A percentile compares a stretch with the other conserved stretches of the same genome.
phyloP scores from a whole-genome alignment of 805 yeast species.

The Kregervanrija pseudodelftensis region DNA sequence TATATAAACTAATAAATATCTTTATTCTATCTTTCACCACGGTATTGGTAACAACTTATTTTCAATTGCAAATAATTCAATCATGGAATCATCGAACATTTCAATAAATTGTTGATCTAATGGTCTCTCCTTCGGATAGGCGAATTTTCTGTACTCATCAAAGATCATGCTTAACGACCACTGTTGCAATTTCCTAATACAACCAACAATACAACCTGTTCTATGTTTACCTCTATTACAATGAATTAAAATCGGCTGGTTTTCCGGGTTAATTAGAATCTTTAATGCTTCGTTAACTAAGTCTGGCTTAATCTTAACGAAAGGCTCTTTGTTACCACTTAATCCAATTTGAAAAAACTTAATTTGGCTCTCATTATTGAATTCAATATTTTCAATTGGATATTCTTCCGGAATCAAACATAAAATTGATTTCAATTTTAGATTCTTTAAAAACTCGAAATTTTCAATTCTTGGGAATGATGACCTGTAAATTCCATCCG shows the following conservation, averaged over 20 bases:
- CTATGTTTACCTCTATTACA: constrained; percentile 96
- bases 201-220: constrained; percentile 94
- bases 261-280: constrained; percentile 73
- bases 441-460: constrained; percentile 56
- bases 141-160: constrained; percentile 91
- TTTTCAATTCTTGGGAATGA: constrained; percentile 87
- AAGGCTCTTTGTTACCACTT: constrained; percentile 94
- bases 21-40: constrained; percentile 38
- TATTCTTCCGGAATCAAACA: constrained; percentile 89
- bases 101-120: constrained; percentile 95
- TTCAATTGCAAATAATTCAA: constrained; percentile 45
- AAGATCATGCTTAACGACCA: constrained; percentile 94
- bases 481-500: constrained; percentile 71
- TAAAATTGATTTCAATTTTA: constrained; percentile 65
- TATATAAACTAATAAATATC: not conserved
- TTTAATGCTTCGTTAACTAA: constrained; percentile 73
- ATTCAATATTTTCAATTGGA: constrained; percentile 67
- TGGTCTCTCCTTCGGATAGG: constrained; percentile 91
- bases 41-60: constrained; percentile 58
- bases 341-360: constrained; percentile 80
- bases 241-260: constrained; percentile 89
- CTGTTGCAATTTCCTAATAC: constrained; percentile 77
- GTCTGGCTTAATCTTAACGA: constrained; percentile 63
- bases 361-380: constrained; percentile 54
- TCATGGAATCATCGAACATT: constrained; percentile 64